Evolutionary conservation across 2,329 filamentous ascomycete species (phyloP).

Genomic region (Sporothrix schenckii): DNA sequence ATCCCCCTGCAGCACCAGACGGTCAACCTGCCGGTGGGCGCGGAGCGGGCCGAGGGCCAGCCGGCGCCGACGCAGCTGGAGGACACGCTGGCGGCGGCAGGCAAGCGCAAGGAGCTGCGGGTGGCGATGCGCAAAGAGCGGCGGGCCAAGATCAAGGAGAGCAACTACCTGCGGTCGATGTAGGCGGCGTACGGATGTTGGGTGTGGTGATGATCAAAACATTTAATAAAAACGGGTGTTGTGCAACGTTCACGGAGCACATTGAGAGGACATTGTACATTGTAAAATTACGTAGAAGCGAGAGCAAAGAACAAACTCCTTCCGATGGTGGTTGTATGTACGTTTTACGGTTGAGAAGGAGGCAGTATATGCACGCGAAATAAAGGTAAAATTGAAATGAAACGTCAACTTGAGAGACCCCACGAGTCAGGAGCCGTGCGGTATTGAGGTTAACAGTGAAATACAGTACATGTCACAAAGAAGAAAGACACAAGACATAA

Average conservation of each 20-base stretch:
- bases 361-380: not conserved
- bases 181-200: slow-evolving; percentile 42
- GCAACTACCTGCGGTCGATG: slow-evolving; percentile 83
- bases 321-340: no score
- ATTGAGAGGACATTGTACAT: slow-evolving; percentile 2
- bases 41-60: slow-evolving; percentile 41
- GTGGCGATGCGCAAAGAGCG: slow-evolving; percentile 74
- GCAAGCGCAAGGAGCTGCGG: slow-evolving; percentile 64
- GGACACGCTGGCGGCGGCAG: slow-evolving; percentile 53
- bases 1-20: slow-evolving; percentile 77
- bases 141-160: slow-evolving; percentile 77
- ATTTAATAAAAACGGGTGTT: no score
- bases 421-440: slow-evolving; percentile 4
- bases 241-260: not conserved
- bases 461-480: not conserved
- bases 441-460: not conserved
- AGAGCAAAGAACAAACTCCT: not conserved
- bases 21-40: slow-evolving; percentile 66
- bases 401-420: not conserved
- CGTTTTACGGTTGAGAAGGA: not conserved
- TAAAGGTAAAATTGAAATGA: not conserved
- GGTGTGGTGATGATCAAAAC: no score
- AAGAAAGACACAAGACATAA: not conserved
- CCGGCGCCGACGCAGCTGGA: slow-evolving; percentile 44
- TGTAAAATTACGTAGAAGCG: slow-evolving; percentile 8